Evolutionary conservation across 441 rosid genomes (phyloP), one percentile per base, ranked within the genome.

Genomic region (Caryocar brasiliense): DNA sequence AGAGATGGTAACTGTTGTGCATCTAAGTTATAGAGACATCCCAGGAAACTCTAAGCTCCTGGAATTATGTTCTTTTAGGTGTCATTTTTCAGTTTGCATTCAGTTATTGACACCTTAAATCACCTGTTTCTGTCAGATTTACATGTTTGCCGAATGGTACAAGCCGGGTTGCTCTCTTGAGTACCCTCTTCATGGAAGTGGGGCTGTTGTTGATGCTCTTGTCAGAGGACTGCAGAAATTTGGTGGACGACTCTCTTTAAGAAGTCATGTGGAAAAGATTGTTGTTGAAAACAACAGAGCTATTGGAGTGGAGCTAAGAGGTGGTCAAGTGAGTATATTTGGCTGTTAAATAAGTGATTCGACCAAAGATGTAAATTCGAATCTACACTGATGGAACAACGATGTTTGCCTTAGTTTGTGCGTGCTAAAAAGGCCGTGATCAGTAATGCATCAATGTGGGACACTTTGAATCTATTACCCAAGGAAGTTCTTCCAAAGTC

Each of bases 131-230:
- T 56, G 74, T 52, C 77, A 89, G 93, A 58, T 85, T 35, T 85
- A 89, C 76, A 85, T 85, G 91, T 83, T 85, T 67, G 86, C 96
- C 1, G 96, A 86, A 66, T 90, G 95, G 98, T 90, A 90, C 64
- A 86, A 90, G 65, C 92, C 95, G 28, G 94, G 92, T 34, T 86
- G 92, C 71, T 56, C 75, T 25, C 54, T 90, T 40, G 97, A 90
- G 38, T 90, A 86, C 60, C 97, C 98, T 54, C 65, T 82, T 49
- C 78, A 82, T 65, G 98, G 98, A 14, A 86, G 73, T 14, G 98
- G 94, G 20, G 95, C 87, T 32, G 42, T 90, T 27, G 76, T 90
- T 21, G 82, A 72, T 43, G 92, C 96, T 34, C 96, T 86, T 59
- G 83, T 90, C 51, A 77, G 78, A 49, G 95, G 95, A 50, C 64